Evolutionary conservation across 345 rosid species (phyloP).

Genomic region (Sonneratia caseolaris): DNA sequence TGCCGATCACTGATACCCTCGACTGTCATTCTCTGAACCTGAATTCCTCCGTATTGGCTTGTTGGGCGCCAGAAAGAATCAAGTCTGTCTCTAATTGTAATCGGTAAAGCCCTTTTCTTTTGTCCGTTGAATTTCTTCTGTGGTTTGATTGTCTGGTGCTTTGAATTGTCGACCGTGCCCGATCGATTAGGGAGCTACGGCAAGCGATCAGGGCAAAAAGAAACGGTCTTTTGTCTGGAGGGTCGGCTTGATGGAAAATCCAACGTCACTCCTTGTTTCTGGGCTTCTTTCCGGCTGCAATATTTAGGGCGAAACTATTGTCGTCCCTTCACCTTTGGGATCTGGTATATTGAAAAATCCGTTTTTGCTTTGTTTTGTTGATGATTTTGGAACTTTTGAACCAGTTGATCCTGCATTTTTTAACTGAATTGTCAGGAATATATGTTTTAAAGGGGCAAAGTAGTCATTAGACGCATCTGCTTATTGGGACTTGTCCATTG

Average conservation of each 20-base stretch:
- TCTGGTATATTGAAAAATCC: too few relatives aligned
- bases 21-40: background rate
- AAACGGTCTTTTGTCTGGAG: too few relatives aligned
- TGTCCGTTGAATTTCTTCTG: background rate
- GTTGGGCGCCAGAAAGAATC: too few relatives aligned
- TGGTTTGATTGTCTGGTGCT: background rate
- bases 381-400: background rate
- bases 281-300: too few relatives aligned
- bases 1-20: background rate
- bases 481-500: too few relatives aligned
- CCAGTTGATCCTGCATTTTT: background rate
- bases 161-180: background rate
- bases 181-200: background rate
- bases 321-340: too few relatives aligned
- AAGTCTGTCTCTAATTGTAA: background rate
- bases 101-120: background rate
- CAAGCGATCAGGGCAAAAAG: too few relatives aligned
- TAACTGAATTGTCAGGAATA: background rate
- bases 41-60: background rate
- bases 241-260: too few relatives aligned
- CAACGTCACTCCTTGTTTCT: too few relatives aligned
- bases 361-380: too few relatives aligned
- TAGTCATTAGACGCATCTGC: background rate
- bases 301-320: too few relatives aligned
- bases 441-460: too few relatives aligned